phyloP scores from a whole-genome alignment of 2,329 filamentous ascomycete species.

The Trichoderma sp. region DNA sequence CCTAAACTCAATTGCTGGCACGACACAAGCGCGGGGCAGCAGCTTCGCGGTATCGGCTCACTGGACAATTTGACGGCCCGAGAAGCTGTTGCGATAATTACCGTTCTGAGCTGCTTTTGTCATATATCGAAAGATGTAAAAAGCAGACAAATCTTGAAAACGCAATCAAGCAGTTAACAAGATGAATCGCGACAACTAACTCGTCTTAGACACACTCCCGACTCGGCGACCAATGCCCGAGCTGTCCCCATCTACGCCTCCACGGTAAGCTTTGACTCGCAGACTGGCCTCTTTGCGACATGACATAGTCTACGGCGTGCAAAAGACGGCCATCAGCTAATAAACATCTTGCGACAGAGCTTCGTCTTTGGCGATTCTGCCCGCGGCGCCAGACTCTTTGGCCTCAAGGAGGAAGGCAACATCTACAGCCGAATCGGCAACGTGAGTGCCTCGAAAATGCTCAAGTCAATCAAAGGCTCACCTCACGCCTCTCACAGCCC shows the following conservation, averaged over 20 bases:
- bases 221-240: constrained; percentile 79
- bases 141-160: not conserved
- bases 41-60: not conserved
- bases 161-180: not conserved
- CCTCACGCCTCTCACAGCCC: constrained; percentile 54
- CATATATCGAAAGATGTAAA: not conserved
- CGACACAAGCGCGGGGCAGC: not conserved
- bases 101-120: too few relatives aligned
- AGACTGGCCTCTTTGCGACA: too few relatives aligned
- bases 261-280: too few relatives aligned
- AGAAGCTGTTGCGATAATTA: not conserved
- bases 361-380: constrained; percentile 95
- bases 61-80: not conserved
- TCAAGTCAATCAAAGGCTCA: not conserved
- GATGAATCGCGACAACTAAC: not conserved
- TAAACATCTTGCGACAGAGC: constrained; percentile 57
- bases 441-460: constrained; percentile 51
- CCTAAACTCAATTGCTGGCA: not conserved
- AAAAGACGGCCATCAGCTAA: not conserved
- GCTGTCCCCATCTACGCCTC: constrained; percentile 96
- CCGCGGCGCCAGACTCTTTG: constrained; percentile 91
- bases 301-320: too few relatives aligned
- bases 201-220: constrained; percentile 70
- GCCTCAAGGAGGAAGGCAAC: constrained; percentile 95
- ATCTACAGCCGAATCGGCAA: constrained; percentile 98